Evolutionary conservation across 2,329 filamentous ascomycete species (phyloP), one percentile per base, ranked within the genome.

Genomic region (Penicillium fuscoglaucum): DNA sequence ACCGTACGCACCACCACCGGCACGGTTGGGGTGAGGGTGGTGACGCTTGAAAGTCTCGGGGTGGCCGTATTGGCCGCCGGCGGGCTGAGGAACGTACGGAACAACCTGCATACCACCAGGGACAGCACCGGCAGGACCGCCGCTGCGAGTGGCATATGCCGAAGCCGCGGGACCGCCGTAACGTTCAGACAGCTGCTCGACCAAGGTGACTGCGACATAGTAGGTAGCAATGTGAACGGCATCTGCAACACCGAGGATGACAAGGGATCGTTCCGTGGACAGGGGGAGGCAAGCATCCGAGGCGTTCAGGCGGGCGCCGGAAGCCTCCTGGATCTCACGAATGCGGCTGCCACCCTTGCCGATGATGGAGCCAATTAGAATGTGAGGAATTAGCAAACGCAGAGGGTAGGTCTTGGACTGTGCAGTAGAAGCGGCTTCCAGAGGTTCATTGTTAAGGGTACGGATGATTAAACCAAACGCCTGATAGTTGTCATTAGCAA

Each of bases 101-200:
- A 98, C 92, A 50, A 99, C 95, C 76, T 98, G 95, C 92, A 99
- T 96, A 61, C 95, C 95, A 60, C 95, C 95, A 24, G 95, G 95
- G 17, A 98, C 91, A 35, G 93, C 91, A 52, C 93, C 93, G 58
- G 93, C 91, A 51, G 95, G 93, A 50, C 91, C 93, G 62, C 95
- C 95, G 71, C 91, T 96, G 64, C 95, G 88, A 47, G 93, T 96
- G 47, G 95, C 95, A 74, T 99, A 99, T 31, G 95, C 93, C n/a
- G 95, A 99, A 50, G 95, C 93, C 58, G 92, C 92, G 21, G 95
- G 93, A 6, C 95, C 95, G 53, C 95, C 93, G 68, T 98, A 99
- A 43, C 95, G 88, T 75, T 99, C 95, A 53, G 95, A 97, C 59
- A 99, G 83, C 79, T 99, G 95, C 81, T 99, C 95, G 48, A 96